Evolutionary conservation across 1,284 basidiomycete genomes (phyloP).

Genomic region (Tilletia indica): DNA sequence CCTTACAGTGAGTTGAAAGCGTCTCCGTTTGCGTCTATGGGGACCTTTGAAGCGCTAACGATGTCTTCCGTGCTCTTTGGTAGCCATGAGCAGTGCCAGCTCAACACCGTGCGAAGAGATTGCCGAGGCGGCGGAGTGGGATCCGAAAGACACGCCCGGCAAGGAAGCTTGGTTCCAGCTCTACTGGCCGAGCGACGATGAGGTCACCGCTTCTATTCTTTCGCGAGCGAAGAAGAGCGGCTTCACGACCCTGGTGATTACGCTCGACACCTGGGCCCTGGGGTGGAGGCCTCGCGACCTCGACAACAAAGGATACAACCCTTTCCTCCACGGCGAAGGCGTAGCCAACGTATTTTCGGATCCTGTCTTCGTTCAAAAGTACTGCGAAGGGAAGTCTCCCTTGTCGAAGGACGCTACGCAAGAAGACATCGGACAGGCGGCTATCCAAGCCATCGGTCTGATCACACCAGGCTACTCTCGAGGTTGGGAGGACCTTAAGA

Average conservation of each 20-base stretch:
- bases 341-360: slow-evolving; percentile 46
- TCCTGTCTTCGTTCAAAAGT: slow-evolving; percentile 46
- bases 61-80: slow-evolving; percentile 19
- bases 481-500: slow-evolving; percentile 43
- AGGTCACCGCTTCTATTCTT: slow-evolving; percentile 68
- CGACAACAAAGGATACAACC: slow-evolving; percentile 61
- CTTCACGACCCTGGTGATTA: slow-evolving; percentile 66
- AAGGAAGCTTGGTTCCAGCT: slow-evolving; percentile 47
- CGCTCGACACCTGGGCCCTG: slow-evolving; percentile 41
- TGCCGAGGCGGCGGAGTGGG: slow-evolving; percentile 28
- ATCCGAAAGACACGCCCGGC: slow-evolving; percentile 25
- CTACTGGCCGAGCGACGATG: slow-evolving; percentile 64
- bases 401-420: slow-evolving; percentile 30
- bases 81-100: slow-evolving; percentile 38
- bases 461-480: slow-evolving; percentile 42
- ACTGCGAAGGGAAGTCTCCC: slow-evolving; percentile 44
- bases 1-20: slow-evolving; percentile 19
- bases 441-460: slow-evolving; percentile 37
- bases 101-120: slow-evolving; percentile 39
- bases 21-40: slow-evolving; percentile 21
- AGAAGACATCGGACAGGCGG: slow-evolving; percentile 41
- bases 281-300: slow-evolving; percentile 32
- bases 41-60: not conserved
- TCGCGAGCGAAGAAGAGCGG: slow-evolving; percentile 67
- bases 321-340: slow-evolving; percentile 64